Evolutionary conservation across 192 early-diverging fungal species (phyloP), one percentile per base, ranked within the genome.

Genomic region (Cladochytrium replicatum): DNA sequence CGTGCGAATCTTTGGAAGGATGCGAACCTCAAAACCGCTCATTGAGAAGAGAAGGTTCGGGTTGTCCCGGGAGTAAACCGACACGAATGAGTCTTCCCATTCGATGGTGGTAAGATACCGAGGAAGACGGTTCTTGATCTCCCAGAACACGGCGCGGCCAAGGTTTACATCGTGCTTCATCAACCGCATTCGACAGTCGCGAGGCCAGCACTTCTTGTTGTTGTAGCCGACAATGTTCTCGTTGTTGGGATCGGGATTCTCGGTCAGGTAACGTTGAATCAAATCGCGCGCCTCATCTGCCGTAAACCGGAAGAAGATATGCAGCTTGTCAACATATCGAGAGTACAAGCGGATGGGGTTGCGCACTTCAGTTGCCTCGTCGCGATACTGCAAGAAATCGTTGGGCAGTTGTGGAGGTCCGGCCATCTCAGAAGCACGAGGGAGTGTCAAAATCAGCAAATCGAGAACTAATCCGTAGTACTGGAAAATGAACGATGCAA

Each of bases 101-200:
- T 99, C 96, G 47, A 99, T 81, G 0, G 93, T 94, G 0, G 96
- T 94, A 60, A 99, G 74, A 32, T 88, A 92, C 47, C 93, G 84
- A 26, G 96, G 96, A 51, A 99, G 72, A 41, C 96, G 75, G 63
- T 96, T 97, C 65, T 94, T 94, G 62, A 99, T 90, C 55, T 99
- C 96, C 96, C 96, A 99, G 60, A 99, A 99, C 9, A 91, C 90
- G 1, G 96, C 96, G 29, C 96, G 84, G 30, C 96, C 96, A 28
- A 97, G 43, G 50, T 96, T 94, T 39, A 99, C 93, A 61, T 99
- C 96, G 67, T 91, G 91, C 72, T 93, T 93, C 89, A 99, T 93
- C 52, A 99, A 60, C 34, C 96, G 84, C 96, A 99, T 99, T 43
- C 96, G 85, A 52, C 91, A 89, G 70, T 99, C 96, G 41, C 96